phyloP scores from a whole-genome alignment of 805 yeast genomes.

The Yarrowia sp. region DNA sequence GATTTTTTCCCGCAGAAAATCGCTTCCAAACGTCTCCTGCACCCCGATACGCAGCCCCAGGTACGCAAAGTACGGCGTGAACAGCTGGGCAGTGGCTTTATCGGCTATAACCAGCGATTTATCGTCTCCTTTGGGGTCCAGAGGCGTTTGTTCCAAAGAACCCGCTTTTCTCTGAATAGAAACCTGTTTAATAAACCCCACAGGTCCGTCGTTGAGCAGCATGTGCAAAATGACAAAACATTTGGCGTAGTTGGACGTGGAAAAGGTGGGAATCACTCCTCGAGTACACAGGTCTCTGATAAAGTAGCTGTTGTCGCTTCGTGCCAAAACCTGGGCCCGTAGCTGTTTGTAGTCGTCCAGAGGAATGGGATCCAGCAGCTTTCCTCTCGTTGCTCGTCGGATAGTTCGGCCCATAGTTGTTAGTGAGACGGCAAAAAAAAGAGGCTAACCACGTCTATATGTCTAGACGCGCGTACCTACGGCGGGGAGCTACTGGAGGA shows the following conservation, averaged over 20 bases:
- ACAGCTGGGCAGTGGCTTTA: background rate
- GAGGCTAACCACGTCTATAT: background rate
- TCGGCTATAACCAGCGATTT: background rate
- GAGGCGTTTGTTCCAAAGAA: background rate
- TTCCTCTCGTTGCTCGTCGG: background rate
- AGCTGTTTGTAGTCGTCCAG: background rate
- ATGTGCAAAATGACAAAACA: conserved; percentile 4
- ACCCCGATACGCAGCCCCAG: background rate
- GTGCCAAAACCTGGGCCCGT: background rate
- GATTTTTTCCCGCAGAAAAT: background rate
- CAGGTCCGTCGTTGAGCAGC: conserved; percentile 2
- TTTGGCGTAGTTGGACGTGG: background rate
- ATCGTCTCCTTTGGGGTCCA: background rate
- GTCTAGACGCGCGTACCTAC: background rate
- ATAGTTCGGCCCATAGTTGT: background rate
- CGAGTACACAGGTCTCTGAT: background rate
- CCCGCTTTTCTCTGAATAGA: background rate
- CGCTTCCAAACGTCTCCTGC: background rate
- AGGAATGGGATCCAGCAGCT: conserved; percentile 8
- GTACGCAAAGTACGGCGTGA: background rate
- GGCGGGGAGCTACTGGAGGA: background rate
- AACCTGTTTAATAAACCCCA: background rate
- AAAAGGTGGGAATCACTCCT: background rate
- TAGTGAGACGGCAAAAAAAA: background rate
- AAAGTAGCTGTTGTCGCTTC: background rate